These are phyloP conservation scores for Exserohilum rostratum DNA, from an alignment of 2,329 filamentous ascomycete genomes.

Conservation along the genomic window DNA sequence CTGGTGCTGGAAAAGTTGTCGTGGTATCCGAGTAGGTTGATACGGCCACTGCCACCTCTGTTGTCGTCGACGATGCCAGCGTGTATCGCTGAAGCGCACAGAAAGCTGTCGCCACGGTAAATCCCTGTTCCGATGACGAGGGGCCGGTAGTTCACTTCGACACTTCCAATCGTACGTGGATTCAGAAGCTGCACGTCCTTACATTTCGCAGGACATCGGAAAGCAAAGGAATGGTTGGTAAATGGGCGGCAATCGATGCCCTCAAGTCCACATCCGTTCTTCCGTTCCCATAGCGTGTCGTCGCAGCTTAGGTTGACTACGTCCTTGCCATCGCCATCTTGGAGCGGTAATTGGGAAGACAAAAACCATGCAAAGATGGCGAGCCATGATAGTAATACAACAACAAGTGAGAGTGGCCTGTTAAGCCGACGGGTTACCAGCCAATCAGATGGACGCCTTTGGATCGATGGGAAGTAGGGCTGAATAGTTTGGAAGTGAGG, in stretches of 20 bases:
- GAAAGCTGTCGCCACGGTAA: constrained; percentile 90
- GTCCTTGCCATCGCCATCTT: constrained; percentile 68
- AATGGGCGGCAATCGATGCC: constrained; percentile 79
- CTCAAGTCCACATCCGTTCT: constrained; percentile 75
- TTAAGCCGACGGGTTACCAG: constrained; percentile 55
- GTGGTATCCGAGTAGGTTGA: constrained; percentile 72
- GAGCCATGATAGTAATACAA: constrained; percentile 69
- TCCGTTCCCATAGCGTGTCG: constrained; percentile 71
- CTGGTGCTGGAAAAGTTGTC: constrained; percentile 66
- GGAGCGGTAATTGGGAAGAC: constrained; percentile 61
- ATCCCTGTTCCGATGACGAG: constrained; percentile 64
- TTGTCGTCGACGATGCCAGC: constrained; percentile 73
- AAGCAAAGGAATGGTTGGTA: constrained; percentile 69
- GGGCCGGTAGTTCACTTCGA: constrained; percentile 63
- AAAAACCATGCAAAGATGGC: constrained; percentile 70
- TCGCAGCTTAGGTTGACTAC: constrained; percentile 71
- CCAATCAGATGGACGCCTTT: constrained; percentile 67
- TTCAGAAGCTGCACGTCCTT: constrained; percentile 68
- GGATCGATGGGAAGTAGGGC: constrained; percentile 66
- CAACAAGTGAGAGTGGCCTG: constrained; percentile 61
- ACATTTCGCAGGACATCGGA: constrained; percentile 76
- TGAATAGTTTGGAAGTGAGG: constrained; percentile 52
- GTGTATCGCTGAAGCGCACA: constrained; percentile 86
- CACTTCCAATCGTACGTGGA: constrained; percentile 73
- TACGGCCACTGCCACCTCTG: constrained; percentile 80